Base-by-base conservation (phyloP, 345 rosid species). In the Adansonia digitata region DNA sequence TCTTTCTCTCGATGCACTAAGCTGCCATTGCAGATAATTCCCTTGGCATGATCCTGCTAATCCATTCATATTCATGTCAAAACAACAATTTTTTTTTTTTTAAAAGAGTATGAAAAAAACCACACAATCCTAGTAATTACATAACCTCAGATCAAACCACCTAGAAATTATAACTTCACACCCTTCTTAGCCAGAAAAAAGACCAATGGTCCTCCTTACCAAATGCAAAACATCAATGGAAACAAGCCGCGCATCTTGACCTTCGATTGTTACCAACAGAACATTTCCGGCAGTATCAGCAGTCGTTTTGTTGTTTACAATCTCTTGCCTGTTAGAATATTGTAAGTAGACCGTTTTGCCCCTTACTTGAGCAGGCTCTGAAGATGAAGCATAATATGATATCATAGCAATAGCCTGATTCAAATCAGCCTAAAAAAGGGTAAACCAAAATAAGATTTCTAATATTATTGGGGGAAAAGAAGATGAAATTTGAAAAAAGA, bases 1-100 rank as follows among this genome's bases (percentile, higher is more conserved):
- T 89, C 97, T 93, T 92, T 96, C 97, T 88, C 94, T 93, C 83
- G 86, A 89, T 87, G 96, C 97, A 96, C 88, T 87, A 96, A 84
- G 94, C 97, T 92, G 97, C 99, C 97, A 96, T 87, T 81, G 94
- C 84, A 92, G 98, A 85, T 88, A 96, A 84, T 93, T 69, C 88
- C 92, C 98, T 89, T 90, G 99, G 89, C 88, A 96, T 84, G 84
- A 91, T 88, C 99, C 99, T 92, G 98, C 94, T 87, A 91, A 95
- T 96, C 87, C 98, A 93, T 96, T 91, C 85, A 88, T 92, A 90
- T 84, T 86, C 91, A 87, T 77, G 97, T 96, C 94, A 93, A 95
- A 89, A 43, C 53, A 66, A 64, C 75, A 75, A 81, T 83, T 82
- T 79, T 63, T 20, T 83, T 78, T 15, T 83, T 78, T 15, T 31